Evolutionary conservation across 2,329 filamentous ascomycete species (phyloP).

Genomic region (Lecanoromycetidae sp.): DNA sequence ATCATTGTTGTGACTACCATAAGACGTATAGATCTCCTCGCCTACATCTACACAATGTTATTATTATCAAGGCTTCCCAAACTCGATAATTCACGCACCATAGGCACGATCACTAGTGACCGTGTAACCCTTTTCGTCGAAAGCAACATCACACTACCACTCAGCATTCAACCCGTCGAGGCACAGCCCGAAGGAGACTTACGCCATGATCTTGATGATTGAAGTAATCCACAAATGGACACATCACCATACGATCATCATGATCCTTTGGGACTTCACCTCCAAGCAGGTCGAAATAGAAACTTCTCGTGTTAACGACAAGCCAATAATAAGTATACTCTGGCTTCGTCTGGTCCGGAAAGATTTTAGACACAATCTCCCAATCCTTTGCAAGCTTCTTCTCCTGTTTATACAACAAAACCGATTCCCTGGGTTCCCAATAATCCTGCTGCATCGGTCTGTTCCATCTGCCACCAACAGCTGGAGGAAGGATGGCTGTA

Average conservation of each 20-base stretch:
- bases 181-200: conserved; percentile 14
- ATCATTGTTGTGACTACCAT: conserved; percentile 33
- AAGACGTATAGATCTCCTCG: conserved; percentile 34
- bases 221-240: conserved; percentile 37
- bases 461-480: conserved; percentile 6
- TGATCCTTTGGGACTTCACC: conserved; percentile 27
- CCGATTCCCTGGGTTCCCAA: not conserved
- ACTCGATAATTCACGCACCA: not conserved
- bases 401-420: conserved; percentile 44
- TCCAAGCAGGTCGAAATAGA: conserved; percentile 42
- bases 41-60: conserved; percentile 24
- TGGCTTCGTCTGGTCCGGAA: conserved; percentile 32
- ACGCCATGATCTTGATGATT: conserved; percentile 33
- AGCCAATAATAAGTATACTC: conserved; percentile 47
- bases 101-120: conserved; percentile 16
- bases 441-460: no score
- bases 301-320: conserved; percentile 48
- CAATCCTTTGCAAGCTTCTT: conserved; percentile 42
- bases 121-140: conserved; percentile 11
- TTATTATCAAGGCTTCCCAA: not conserved
- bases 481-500: conserved; percentile 20
- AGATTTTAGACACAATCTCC: conserved; percentile 31
- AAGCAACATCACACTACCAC: conserved; percentile 27
- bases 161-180: not conserved
- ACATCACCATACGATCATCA: conserved; percentile 35